A percentile compares a stretch with the other conserved stretches of the same genome.
These are phyloP conservation scores for Podospora fimiseda DNA, from an alignment of 495 filamentous ascomycete species.

Conservation along the genomic window DNA sequence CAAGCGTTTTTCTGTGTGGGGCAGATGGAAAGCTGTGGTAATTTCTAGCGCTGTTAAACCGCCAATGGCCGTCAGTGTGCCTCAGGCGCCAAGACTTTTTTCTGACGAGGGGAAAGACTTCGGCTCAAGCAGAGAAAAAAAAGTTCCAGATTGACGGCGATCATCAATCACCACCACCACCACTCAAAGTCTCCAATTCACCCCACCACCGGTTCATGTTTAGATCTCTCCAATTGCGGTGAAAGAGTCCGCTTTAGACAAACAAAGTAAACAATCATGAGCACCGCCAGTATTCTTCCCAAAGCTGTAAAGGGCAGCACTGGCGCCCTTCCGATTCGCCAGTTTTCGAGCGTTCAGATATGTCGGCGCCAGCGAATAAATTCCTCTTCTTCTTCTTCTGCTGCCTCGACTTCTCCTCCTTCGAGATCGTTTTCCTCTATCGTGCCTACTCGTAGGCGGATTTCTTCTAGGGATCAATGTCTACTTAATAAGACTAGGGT, in stretches of 20 bases:
- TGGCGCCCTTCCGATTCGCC: slow-evolving; percentile 42
- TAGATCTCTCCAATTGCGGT: slow-evolving; percentile 9
- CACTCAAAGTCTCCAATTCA: neutral
- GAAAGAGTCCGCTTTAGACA: slow-evolving; percentile 6
- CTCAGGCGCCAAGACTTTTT: slow-evolving; percentile 20
- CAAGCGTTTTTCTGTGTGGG: too few relatives aligned
- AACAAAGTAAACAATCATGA: slow-evolving; percentile 43
- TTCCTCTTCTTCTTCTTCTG: slow-evolving; percentile 20
- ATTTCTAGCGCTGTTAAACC: slow-evolving; percentile 9
- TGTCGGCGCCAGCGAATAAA: slow-evolving; percentile 38
- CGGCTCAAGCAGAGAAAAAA: neutral
- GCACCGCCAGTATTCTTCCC: slow-evolving; percentile 42
- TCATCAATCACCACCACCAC: neutral
- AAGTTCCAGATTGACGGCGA: neutral
- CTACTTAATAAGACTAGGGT: neutral
- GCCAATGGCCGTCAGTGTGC: slow-evolving; percentile 10
- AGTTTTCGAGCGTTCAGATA: too few relatives aligned
- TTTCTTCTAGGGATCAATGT: neutral
- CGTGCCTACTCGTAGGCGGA: neutral
- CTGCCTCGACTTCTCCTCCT: too few relatives aligned
- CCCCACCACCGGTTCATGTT: neutral
- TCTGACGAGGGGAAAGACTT: neutral
- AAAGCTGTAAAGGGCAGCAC: slow-evolving; percentile 31
- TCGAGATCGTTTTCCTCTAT: too few relatives aligned
- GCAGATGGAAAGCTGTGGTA: slow-evolving; percentile 17